Conservation (phyloP, 129 eudicot species). For the Flaveria linearis region DNA sequence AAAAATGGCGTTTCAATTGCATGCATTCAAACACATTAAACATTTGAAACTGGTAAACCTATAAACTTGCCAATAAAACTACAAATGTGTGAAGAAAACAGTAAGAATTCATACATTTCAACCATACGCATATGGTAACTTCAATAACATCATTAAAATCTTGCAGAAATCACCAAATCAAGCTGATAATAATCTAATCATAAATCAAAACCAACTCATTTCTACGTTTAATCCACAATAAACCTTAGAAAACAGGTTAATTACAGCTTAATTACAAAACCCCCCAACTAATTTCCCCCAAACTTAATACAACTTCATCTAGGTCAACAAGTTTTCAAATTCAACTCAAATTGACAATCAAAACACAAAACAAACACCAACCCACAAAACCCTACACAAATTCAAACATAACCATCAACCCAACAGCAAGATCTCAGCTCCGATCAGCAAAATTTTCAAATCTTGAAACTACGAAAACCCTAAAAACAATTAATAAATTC, state of each 20-base stretch:
- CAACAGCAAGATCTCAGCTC: slow-evolving; percentile 28
- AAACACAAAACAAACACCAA: slow-evolving; percentile 18
- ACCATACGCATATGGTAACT: background rate
- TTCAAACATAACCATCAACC: slow-evolving; percentile 6
- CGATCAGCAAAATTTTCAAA: slow-evolving; percentile 26
- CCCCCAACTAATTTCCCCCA: slow-evolving; percentile 30
- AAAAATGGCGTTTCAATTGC: background rate
- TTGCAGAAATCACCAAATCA: slow-evolving; percentile 19
- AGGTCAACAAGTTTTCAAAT: slow-evolving; percentile 42
- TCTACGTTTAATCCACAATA: slow-evolving; percentile 11
- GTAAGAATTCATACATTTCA: slow-evolving; percentile 13
- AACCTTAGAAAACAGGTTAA: slow-evolving; percentile 18
- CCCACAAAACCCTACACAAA: slow-evolving; percentile 16
- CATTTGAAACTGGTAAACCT: too few relatives aligned
- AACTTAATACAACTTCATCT: slow-evolving; percentile 27
- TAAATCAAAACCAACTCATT: background rate
- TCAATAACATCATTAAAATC: slow-evolving; percentile 9
- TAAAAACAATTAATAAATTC: slow-evolving; percentile 14
- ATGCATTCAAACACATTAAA: background rate
- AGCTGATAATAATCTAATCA: background rate
- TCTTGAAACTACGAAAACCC: slow-evolving; percentile 37
- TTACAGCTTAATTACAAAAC: slow-evolving; percentile 32
- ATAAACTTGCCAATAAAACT: background rate
- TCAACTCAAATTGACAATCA: slow-evolving; percentile 29
- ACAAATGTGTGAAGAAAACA: background rate